These are phyloP conservation scores for Hippophae rhamnoides DNA, from an alignment of 306 rosid species.

Conservation along the genomic window DNA sequence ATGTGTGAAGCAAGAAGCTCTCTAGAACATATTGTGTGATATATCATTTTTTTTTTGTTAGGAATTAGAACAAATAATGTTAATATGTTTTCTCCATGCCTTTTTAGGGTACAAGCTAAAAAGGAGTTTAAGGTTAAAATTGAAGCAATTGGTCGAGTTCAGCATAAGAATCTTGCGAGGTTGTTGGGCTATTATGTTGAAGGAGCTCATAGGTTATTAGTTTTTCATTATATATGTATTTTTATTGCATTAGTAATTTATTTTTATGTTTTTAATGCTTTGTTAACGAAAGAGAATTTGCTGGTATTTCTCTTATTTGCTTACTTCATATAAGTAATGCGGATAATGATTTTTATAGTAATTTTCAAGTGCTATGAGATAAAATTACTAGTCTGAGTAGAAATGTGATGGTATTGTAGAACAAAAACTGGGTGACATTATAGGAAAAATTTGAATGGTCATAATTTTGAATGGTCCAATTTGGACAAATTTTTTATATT, in stretches of 20 bases:
- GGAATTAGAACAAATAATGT: slow-evolving; percentile 4
- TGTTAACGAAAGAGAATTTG: neutral
- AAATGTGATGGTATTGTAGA: too few species aligned
- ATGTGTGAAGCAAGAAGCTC: neutral
- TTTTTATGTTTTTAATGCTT: neutral
- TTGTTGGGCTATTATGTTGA: slow-evolving; percentile 57
- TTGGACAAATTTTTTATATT: too few species aligned
- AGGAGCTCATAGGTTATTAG: slow-evolving; percentile 47
- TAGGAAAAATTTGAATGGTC: too few species aligned
- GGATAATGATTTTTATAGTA: too few species aligned
- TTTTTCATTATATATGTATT: neutral
- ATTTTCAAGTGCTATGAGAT: too few species aligned
- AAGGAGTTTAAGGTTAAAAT: slow-evolving; percentile 60
- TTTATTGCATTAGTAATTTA: neutral
- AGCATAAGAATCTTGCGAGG: slow-evolving; percentile 57
- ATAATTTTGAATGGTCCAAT: too few species aligned
- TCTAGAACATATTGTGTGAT: neutral
- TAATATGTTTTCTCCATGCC: neutral
- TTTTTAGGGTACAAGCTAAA: slow-evolving; percentile 53
- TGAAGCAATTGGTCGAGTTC: slow-evolving; percentile 62
- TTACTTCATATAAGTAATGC: too few species aligned
- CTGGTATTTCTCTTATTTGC: neutral
- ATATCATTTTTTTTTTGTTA: neutral
- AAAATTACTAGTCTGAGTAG: too few species aligned
- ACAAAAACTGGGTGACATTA: too few species aligned